Evolutionary conservation across 2,329 filamentous ascomycete species (phyloP), one percentile per base, ranked within the genome.

Genomic region (Cytospora piceicola): DNA sequence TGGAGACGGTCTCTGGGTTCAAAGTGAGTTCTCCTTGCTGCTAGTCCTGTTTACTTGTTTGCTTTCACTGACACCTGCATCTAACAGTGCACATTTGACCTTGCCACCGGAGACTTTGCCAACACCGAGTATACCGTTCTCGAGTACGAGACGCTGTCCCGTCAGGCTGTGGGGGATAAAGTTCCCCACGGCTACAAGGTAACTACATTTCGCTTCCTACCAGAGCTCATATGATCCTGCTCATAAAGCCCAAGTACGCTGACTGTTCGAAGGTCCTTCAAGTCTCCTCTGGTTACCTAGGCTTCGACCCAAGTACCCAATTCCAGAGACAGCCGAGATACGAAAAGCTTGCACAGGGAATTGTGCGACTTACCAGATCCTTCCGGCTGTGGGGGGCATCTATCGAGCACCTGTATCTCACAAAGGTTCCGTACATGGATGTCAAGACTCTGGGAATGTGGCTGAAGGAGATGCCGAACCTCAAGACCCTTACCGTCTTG

Each of bases 381-480:
- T 32, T 68, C 5, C 24, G 32, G 5, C 57, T 63, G 20, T 39
- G 32, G 22, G 64, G 64, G 15, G 1, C 15, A 4, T 30, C 4
- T 12, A 49, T 57, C 30, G 27, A 39, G 29, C 39, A 54, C 15
- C 22, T 68, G 32, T 60, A 52, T 4, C 54, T 68, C 39, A 63
- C 32, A 20, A 54, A 59, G 6, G 56, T 66, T 7, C 22, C n/a
- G 14, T 66, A 61, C 52, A 49, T 68, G 49, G 60, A 68, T 17
- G n/a, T 27, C 11, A 56, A 49, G 0, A 52, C 63, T 1, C 36
- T 58, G 12, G 63, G 55, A 6, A 61, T 52, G 17, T 34, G 60
- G 17, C 27, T 66, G 36, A 54, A 63, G 51, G 15, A 54, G 49
- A 52, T 65, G 52, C 63, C 63, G 7, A 66, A 66, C 14, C 51